Base-by-base conservation (phyloP, 257 asterid species). In the Primulina tabacum region DNA sequence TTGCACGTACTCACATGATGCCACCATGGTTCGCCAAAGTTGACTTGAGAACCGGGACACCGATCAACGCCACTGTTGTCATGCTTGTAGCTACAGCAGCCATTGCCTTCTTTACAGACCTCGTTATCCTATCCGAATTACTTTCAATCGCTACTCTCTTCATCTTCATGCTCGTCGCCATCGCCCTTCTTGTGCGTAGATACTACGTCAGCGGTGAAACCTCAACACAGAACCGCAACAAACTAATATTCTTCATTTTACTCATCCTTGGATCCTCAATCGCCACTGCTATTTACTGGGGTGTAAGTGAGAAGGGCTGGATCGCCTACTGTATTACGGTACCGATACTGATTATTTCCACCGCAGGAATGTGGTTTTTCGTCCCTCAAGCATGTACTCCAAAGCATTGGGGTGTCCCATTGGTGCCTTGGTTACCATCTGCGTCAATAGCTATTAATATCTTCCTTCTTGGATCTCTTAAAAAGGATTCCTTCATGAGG, bases 381-480 rank as follows among this genome's bases (percentile, higher is more conserved):
- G 86, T 86, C 17, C 91, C 91, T 0, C 83, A 76, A 32, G 89
- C 89, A 0, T 75, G 79, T 2, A 38, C 47, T 17, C 88, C 91
- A 0, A 75, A 77, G 84, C 72, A 81, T 1, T 83, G 91, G 91
- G 91, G 90, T 0, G 87, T 83, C 5, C 91, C 91, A 7, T n/a
- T 83, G 76, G 91, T 86, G 69, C 91, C 91, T 8, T 86, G 91
- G 91, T 28, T 86, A 57, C 88, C 91, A 2, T 86, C 87, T 5
- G 76, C 80, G 0, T 86, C 91, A 30, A 83, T 86, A 7, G 83
- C 83, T 2, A 72, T 83, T 1, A 80, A 83, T 69, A 74, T 86
- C 0, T 83, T 86, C 59, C 76, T 86, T 16, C 83, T 83, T 2
- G 90, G 90, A 2, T 86, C 90, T 5, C 83, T 83, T 3, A 78